Base-by-base conservation (phyloP, 75 land plant species). In the Pinus albicaulis region DNA sequence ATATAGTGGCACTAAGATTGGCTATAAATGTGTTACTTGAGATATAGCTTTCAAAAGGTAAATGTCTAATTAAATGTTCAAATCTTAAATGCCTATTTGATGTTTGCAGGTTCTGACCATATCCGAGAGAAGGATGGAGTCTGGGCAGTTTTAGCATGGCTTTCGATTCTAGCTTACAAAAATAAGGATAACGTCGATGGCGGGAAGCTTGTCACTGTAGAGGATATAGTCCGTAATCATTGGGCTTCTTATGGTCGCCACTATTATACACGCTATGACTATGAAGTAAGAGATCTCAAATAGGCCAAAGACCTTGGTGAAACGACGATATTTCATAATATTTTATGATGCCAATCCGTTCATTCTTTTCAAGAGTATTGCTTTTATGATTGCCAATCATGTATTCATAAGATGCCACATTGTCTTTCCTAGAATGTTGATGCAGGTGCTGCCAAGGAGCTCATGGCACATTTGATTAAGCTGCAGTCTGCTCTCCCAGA, bases 61-160 rank as follows among this genome's bases (percentile, higher is more conserved):
- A 28, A n/a, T 19, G 12, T 48, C 12, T 13, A 68, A 2, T 15
- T 68, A 48, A 48, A 48, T 10, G 10, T 20, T 8, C 52, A 38
- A 11, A 68, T 68, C 48, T 68, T 68, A 12, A 48, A 48, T 41
- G 41, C 22, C 71, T 41, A 22, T 41, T 13, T 41, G 52, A 48
- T 41, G 20, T 41, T 23, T 78, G 78, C 80, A 97, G 99, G 99
- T 48, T 98, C 99, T 20, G 98, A 98, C 77, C 99, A 98, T 84
- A 95, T 98, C 16, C 85, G 99, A 74, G 99, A 98, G 86, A 98
- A 98, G 76, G 99, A 98, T 93, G 99, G 99, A 60, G 82, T 98
- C 58, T 98, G 99, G 99, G 99, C 98, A 14, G 98, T 98, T 70
- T 80, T 98, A 79, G 99, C 99, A 72, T 98, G 99, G 99, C 83